A percentile compares a stretch with the other conserved stretches of the same genome.
Evolutionary conservation across 805 yeast species (phyloP).

Genomic region (Metschnikowia anglica): DNA sequence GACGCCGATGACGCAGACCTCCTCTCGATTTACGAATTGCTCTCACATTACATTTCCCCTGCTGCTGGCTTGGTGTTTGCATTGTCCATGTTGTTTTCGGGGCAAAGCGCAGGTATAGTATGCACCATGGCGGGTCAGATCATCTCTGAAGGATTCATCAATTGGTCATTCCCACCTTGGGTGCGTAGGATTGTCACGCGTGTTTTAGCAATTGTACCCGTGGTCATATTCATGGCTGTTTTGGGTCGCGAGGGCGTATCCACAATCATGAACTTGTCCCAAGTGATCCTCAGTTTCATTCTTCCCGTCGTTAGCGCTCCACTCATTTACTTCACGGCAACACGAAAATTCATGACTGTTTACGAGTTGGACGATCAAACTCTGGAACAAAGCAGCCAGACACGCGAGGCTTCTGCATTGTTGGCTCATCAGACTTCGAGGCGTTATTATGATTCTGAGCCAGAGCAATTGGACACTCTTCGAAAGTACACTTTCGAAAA

Average conservation of each 20-base stretch:
- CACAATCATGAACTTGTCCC: conserved; percentile 45
- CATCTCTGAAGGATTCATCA: conserved; percentile 45
- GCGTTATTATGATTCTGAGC: conserved; percentile 11
- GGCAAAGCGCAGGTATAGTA: conserved; percentile 49
- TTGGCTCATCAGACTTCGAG: conserved; percentile 9
- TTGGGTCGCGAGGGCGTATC: conserved; percentile 47
- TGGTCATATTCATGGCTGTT: conserved; percentile 35
- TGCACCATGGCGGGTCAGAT: conserved; percentile 52
- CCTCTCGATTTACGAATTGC: conserved; percentile 44
- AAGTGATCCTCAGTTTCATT: conserved; percentile 44
- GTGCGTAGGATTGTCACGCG: conserved; percentile 42
- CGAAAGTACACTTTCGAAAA: conserved; percentile 39
- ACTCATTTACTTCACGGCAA: conserved; percentile 44
- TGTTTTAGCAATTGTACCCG: conserved; percentile 43
- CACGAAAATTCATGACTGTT: conserved; percentile 41
- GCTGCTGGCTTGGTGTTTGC: conserved; percentile 47
- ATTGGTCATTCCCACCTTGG: conserved; percentile 47
- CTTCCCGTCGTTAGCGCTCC: conserved; percentile 47
- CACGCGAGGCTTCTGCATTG: conserved; percentile 12
- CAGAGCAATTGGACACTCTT: conserved; percentile 7
- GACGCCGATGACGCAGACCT: conserved; percentile 48
- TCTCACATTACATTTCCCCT: conserved; percentile 43
- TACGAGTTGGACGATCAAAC: conserved; percentile 22
- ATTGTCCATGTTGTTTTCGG: conserved; percentile 45
- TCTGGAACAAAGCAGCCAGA: not conserved